Conservation (phyloP, 352 stramenopile genomes). For the Albugo laibachii region DNA sequence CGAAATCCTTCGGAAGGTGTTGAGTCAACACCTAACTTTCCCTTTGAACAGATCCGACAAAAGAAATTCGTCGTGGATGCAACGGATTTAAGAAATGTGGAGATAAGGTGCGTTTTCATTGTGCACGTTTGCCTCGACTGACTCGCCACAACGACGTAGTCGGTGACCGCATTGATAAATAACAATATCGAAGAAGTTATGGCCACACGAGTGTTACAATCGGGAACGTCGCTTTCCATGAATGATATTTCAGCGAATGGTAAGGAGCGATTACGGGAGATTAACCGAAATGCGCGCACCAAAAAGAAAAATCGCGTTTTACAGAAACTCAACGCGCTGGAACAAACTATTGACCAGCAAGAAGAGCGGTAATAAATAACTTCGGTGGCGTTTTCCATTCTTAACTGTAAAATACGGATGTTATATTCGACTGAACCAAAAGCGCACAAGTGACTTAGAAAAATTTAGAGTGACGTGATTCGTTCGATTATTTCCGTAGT, state of each 20-base stretch:
- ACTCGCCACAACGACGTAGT: background rate
- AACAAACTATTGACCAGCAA: conserved; percentile 60
- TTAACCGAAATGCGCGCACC: conserved; percentile 57
- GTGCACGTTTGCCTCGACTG: background rate
- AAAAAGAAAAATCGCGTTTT: conserved; percentile 76
- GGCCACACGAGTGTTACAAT: conserved; percentile 60
- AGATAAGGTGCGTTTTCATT: conserved; percentile 13
- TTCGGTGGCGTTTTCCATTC: too few relatives aligned
- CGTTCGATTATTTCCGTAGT: too few relatives aligned
- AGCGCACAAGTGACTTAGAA: too few relatives aligned
- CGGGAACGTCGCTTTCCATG: conserved; percentile 32
- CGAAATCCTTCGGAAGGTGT: conserved; percentile 9
- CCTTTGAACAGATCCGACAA: conserved; percentile 38
- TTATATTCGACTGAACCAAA: too few relatives aligned
- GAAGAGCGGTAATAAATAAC: conserved; percentile 15
- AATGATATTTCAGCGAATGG: conserved; percentile 41
- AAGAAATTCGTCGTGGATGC: conserved; percentile 50
- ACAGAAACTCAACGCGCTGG: conserved; percentile 55
- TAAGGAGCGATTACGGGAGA: conserved; percentile 72
- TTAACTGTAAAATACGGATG: too few relatives aligned
- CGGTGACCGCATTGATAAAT: conserved; percentile 68
- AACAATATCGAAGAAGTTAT: conserved; percentile 79
- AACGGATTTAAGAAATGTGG: conserved; percentile 57
- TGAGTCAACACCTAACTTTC: background rate
- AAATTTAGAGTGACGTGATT: too few relatives aligned